phyloP scores from a whole-genome alignment of 768 basidiomycete species.

The Tylopilus cervinicoccineus region DNA sequence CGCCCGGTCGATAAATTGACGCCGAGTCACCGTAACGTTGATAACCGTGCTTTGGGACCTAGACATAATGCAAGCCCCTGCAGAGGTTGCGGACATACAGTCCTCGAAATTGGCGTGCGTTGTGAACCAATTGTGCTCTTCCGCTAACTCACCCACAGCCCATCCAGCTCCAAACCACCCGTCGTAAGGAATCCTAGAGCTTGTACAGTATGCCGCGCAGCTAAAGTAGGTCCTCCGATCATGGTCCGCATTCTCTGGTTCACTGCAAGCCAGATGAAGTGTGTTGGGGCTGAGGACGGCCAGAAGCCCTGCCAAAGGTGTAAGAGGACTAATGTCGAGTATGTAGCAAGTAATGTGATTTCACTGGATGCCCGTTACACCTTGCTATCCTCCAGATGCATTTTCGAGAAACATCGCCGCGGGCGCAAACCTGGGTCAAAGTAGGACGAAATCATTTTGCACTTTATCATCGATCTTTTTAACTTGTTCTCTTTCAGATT shows the following conservation, averaged over 20 bases:
- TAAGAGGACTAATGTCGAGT: slow-evolving; percentile 76
- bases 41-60: slow-evolving; percentile 30
- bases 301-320: slow-evolving; percentile 79
- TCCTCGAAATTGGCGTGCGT: slow-evolving; percentile 30
- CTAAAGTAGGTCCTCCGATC: slow-evolving; percentile 52
- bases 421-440: slow-evolving; percentile 89
- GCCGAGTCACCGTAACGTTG: slow-evolving; percentile 39
- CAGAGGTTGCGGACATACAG: slow-evolving; percentile 28
- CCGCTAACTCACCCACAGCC: slow-evolving; percentile 8
- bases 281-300: slow-evolving; percentile 85
- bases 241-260: slow-evolving; percentile 13
- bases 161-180: slow-evolving; percentile 38
- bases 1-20: slow-evolving; percentile 40
- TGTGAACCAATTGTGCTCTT: slow-evolving; percentile 1
- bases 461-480: neutral
- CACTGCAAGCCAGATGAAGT: slow-evolving; percentile 68
- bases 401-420: slow-evolving; percentile 87
- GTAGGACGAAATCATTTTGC: slow-evolving; percentile 38
- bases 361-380: slow-evolving; percentile 9
- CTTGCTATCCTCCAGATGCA: slow-evolving; percentile 45
- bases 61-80: slow-evolving; percentile 27
- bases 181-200: slow-evolving; percentile 54
- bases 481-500: slow-evolving; percentile 43
- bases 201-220: slow-evolving; percentile 81
- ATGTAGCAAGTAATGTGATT: slow-evolving; percentile 26